Conservation (phyloP, 768 basidiomycete genomes). For the Lactarius trivialis region DNA sequence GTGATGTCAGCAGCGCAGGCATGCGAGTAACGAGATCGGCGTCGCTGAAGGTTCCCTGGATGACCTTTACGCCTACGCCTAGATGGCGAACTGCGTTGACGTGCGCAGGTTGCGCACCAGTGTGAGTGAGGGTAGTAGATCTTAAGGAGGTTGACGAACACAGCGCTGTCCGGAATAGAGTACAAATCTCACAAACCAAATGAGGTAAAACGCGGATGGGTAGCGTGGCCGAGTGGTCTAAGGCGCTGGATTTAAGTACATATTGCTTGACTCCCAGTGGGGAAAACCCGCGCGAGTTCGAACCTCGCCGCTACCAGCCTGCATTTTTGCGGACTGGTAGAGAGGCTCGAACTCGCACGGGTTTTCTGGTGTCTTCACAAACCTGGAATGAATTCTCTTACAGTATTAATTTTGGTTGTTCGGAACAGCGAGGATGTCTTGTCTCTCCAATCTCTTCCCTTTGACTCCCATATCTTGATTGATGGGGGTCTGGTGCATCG, state of each 20-base stretch:
- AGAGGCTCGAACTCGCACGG: too few relatives aligned
- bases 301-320: slow-evolving; percentile 40
- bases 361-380: neutral
- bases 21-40: neutral
- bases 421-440: neutral
- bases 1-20: slow-evolving; percentile 8
- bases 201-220: too few relatives aligned
- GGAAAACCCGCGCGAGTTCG: slow-evolving; percentile 64
- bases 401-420: neutral
- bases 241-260: slow-evolving; percentile 40
- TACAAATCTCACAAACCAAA: too few relatives aligned
- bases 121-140: slow-evolving; percentile 9
- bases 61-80: slow-evolving; percentile 2
- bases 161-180: too few relatives aligned
- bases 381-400: neutral
- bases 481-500: slow-evolving; percentile 20
- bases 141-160: slow-evolving; percentile 4
- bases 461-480: slow-evolving; percentile 4
- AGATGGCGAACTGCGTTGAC: neutral
- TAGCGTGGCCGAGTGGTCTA: too few relatives aligned
- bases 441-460: slow-evolving; percentile 3
- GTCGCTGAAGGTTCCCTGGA: slow-evolving; percentile 12
- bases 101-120: slow-evolving; percentile 13
- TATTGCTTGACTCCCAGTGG: slow-evolving; percentile 67
- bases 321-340: slow-evolving; percentile 6